Evolutionary conservation across 768 basidiomycete species (phyloP), one percentile per base, ranked within the genome.

Genomic region (Boletus eberwhitei): DNA sequence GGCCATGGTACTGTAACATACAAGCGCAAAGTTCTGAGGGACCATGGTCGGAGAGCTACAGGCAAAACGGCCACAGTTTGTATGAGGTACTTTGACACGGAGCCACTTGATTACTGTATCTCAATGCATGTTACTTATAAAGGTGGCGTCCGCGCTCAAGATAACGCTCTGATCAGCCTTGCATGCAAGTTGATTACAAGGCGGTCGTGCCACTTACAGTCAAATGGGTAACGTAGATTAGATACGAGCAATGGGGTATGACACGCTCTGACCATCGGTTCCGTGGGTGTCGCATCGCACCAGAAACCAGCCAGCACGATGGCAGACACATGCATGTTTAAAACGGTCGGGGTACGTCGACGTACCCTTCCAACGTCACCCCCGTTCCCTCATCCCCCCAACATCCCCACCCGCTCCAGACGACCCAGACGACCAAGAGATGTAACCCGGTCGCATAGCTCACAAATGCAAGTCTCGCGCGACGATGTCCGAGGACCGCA

Each of bases 401-500:
- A 61, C 86, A 91, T 68, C 88, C 87, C 66, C 88, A 92, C 32
- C 62, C 63, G 13, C 58, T 59, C 65, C 65, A 66, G 13, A 83
- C 78, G 7, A 86, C 87, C 68, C 83, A 88, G 71, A 95, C 75
- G 31, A 94, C 88, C 31, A 95, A 74, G n/a, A 88, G 54, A 67
- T 97, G 93, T 19, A 97, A 70, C 5, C 77, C 82, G 13, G 87
- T 69, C 6, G 96, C 88, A 71, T 99, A 99, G 47, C 86, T 76
- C 55, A 98, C 85, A 69, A 98, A 98, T 40, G 90, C 81, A 19
- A 87, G 88, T 63, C 97, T 79, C n/a, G 93, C 86, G 16, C 93
- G 83, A 29, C 94, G 87, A 66, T 93, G 94, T 39, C 92, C 90
- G 26, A 98, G 81, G 49, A 98, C 87, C 12, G 85, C 79, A 47